Evolutionary conservation across 2,329 filamentous ascomycete species (phyloP).

Genomic region (Fusarium oligoseptatum): DNA sequence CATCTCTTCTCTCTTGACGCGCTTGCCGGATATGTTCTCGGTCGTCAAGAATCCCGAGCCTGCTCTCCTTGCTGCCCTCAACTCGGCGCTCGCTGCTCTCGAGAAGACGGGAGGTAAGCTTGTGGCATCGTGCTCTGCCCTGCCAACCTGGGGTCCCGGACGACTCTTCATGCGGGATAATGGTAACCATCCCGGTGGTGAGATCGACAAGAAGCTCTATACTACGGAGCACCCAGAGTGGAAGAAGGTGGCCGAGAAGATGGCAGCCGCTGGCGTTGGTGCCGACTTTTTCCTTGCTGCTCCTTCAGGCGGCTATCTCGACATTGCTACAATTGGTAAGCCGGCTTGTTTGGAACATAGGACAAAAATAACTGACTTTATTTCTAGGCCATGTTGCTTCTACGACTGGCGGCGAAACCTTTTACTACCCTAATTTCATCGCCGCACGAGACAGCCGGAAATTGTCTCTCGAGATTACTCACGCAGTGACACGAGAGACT

Average conservation of each 20-base stretch:
- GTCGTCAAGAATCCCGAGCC: constrained; percentile 91
- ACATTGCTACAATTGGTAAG: constrained; percentile 90
- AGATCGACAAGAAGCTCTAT: constrained; percentile 92
- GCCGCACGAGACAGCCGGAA: constrained; percentile 87
- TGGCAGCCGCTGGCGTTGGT: constrained; percentile 88
- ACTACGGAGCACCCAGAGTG: constrained; percentile 90
- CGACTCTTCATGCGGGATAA: constrained; percentile 89
- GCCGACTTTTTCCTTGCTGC: constrained; percentile 95
- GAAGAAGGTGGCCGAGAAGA: constrained; percentile 87
- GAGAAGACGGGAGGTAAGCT: constrained; percentile 92
- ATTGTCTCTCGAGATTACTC: constrained; percentile 85
- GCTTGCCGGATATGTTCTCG: constrained; percentile 88
- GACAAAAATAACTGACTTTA: not conserved
- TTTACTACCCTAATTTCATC: constrained; percentile 97
- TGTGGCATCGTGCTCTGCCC: constrained; percentile 85
- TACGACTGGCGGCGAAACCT: constrained; percentile 93
- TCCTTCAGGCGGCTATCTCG: constrained; percentile 89
- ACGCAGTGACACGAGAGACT: constrained; percentile 88
- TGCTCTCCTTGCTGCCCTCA: constrained; percentile 85
- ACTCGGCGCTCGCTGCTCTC: constrained; percentile 85
- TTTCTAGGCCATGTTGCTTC: constrained; percentile 81
- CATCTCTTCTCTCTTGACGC: constrained; percentile 87
- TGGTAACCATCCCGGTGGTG: constrained; percentile 85
- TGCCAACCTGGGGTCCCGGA: constrained; percentile 93
- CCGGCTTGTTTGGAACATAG: not conserved